Base-by-base conservation (phyloP, 139 green algal genomes). In the Chlorella sp. region DNA sequence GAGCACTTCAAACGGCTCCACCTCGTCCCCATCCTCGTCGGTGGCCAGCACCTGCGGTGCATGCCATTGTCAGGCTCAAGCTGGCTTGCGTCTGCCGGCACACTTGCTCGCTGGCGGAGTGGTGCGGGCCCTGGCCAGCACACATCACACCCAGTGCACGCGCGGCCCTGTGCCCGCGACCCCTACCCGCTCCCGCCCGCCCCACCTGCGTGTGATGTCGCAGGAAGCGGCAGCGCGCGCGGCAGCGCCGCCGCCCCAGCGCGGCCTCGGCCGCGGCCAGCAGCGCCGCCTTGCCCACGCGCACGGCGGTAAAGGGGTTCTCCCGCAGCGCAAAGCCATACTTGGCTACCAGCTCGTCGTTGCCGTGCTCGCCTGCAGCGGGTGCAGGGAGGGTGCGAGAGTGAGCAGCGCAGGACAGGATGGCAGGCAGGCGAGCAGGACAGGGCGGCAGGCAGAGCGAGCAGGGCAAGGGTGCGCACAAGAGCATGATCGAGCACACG, bases 301-400 rank as follows among this genome's bases (percentile, higher is more conserved):
- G 15, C 25, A 88, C 79, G 0, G 43, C 33, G 9, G 75, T 80
- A 67, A 91, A 91, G 21, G 87, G 87, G 63, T 88, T 88, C 61
- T 86, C 53, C 6, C 61, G 42, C 76, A 93, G 70, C 12, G 76
- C 83, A 75, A 93, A 92, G 48, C 86, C 88, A 67, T 94, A 92
- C 74, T 90, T 93, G 40, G 79, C 62, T n/a, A 90, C 53, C 45
- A 92, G 76, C 62, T 90, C 82, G 0, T 59, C 33, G 70, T 91
- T 91, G 53, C 71, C 74, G n/a, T 86, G 83, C 77, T 93, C 88
- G 27, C 81, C 84, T n/a, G 41, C 82, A 86, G 46, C 50, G n/a
- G n/a, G n/a, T 78, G 77, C 31, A 21, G 2, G n/a, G n/a, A n/a
- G n/a, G n/a, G n/a, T n/a, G n/a, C n/a, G n/a, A 33, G 41, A 17